Base-by-base conservation (phyloP, 2,329 filamentous ascomycete species). In the Daldinia sp. region DNA sequence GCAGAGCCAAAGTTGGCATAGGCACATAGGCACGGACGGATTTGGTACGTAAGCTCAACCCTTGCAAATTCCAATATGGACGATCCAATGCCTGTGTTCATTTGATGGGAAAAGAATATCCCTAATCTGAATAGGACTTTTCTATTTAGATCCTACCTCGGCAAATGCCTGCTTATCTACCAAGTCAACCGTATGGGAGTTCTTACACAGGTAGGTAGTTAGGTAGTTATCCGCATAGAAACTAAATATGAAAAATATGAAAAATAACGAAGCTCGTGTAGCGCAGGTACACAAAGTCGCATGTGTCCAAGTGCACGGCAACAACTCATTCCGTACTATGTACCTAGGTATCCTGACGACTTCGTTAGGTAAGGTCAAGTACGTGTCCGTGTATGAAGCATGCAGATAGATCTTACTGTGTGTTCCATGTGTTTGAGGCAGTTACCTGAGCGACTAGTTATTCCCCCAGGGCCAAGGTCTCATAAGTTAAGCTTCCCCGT, bases 401-500 rank as follows among this genome's bases (percentile, higher is more conserved):
- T 50, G 46, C 13, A 50, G 46, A 30, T 50, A 2, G 46, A 50
- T 50, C 26, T 18, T 50, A 50, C 46, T 18, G 13, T 50, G 23
- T 42, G n/a, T 18, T 39, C 44, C 26, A 26, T 5, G 12, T n/a
- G 23, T 28, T 3, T 13, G 12, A 26, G 44, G 42, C 20, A 48
- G 4, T 23, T 30, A 30, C 23, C 23, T 30, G 13, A n/a, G 46
- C 6, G 23, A 50, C 26, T 30, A 7, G 7, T 3, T 46, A 4
- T 46, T 7, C 42, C 18, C 6, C 42, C 39, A 42, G 28, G 15
- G 13, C 15, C n/a, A 20, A 56, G 20, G 23, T 56, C 20, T 42
- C 35, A 28, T 48, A 39, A 44, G 13, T 62, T 6, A 46, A 69
- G 63, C 63, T 67, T 67, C 58, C 67, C 67, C 63, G 48, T 67